A percentile compares a stretch with the other conserved stretches of the same genome.
These are phyloP conservation scores for Pestalotiopsis sp. DNA, from an alignment of 2,329 filamentous ascomycete genomes.

Conservation along the genomic window DNA sequence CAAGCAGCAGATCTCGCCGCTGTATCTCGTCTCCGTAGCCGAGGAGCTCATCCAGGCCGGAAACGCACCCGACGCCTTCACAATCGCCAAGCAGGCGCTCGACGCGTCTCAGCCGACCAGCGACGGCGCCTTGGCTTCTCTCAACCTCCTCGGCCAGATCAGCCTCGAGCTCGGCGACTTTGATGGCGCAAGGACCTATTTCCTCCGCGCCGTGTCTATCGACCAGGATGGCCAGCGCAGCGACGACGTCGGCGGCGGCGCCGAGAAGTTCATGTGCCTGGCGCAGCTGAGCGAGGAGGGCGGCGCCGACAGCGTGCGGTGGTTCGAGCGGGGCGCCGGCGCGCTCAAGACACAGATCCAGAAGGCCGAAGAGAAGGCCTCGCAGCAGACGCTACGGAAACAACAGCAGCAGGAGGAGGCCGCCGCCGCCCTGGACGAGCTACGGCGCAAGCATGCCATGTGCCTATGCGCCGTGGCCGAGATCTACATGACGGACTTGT, in stretches of 20 bases:
- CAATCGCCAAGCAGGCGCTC: slow-evolving; percentile 30
- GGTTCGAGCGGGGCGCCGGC: slow-evolving; percentile 70
- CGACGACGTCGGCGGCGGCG: slow-evolving; percentile 74
- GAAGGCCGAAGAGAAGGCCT: slow-evolving; percentile 48
- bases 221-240: slow-evolving; percentile 74
- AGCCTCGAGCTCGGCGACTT: slow-evolving; percentile 80
- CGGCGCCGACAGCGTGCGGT: slow-evolving; percentile 63
- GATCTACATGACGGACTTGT: slow-evolving; percentile 98
- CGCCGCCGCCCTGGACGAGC: slow-evolving; percentile 55
- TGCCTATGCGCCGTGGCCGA: slow-evolving; percentile 93
- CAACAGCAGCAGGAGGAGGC: slow-evolving; percentile 32
- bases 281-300: slow-evolving; percentile 82
- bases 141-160: slow-evolving; percentile 80
- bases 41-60: slow-evolving; percentile 31
- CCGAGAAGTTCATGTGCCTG: slow-evolving; percentile 93
- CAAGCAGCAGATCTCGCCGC: slow-evolving; percentile 27
- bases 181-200: slow-evolving; percentile 70
- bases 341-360: slow-evolving; percentile 73
- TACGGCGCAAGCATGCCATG: slow-evolving; percentile 79
- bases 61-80: slow-evolving; percentile 28
- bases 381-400: slow-evolving; percentile 29
- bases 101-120: slow-evolving; percentile 27
- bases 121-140: slow-evolving; percentile 61
- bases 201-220: slow-evolving; percentile 70
- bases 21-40: slow-evolving; percentile 32